Evolutionary conservation across 352 stramenopile species (phyloP), one percentile per base, ranked within the genome.

Genomic region (Detonula confervacea): DNA sequence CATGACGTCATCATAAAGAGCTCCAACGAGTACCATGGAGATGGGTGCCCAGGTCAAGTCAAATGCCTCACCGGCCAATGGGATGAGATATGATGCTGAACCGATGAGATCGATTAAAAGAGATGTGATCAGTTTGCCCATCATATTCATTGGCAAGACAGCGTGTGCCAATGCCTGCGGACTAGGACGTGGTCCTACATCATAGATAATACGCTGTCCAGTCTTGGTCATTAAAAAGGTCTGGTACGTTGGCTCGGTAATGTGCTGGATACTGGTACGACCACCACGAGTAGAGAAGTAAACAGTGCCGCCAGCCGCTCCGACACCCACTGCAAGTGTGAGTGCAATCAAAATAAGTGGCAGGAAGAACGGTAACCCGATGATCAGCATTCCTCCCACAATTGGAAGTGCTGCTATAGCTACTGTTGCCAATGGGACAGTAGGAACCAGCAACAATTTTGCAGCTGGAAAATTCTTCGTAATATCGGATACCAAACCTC

Each of bases 21-120:
- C 91, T 29, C 95, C 91, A n/a, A 98, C 89, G 35, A 98, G 79
- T 11, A 95, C 88, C 14, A 95, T 95, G 22, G 95, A 95, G 12
- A 96, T 80, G 0, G 96, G 96, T 0, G 96, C 96, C 96, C 96
- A 98, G 14, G 95, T 70, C 30, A 98, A 9, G 69, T 98, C 96
- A 0, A 94, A 92, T 30, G 93, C 71, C 74, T 98, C 96, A 54
- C 96, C 96, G 1, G 97, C 59, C 0, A 90, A 64, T 12, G 96
- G 96, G 0, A 98, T 55, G 1, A 95, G 81, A 79, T 97, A 98
- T 6, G 92, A 96, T 39, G 91, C 89, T 44, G 87, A 94, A 39
- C 96, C 95, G 47, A 98, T 83, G 42, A 95, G 92, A 83, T 98
- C 96, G 64, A 98, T 95, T 0, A 92, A 44, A 27, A 98, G 60